Evolutionary conservation across 78 protist species (phyloP).

Genomic region (Dictyostelium firmibasis): DNA sequence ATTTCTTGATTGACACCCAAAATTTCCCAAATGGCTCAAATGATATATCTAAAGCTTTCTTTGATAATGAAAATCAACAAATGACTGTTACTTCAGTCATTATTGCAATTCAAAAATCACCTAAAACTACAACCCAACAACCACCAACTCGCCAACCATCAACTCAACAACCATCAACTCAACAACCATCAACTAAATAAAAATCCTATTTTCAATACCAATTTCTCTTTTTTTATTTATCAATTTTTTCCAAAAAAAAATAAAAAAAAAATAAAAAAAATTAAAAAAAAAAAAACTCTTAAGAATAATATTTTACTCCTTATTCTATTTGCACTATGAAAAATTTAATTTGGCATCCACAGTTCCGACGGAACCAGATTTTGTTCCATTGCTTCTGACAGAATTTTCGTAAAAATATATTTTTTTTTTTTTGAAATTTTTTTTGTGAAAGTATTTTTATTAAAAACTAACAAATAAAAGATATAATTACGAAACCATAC

Average conservation of each 20-base stretch:
- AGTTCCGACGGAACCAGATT: no score
- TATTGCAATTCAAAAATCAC: not conserved
- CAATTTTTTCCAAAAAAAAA: not conserved
- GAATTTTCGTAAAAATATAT: not conserved
- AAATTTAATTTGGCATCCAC: no score
- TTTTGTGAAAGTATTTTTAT: no score
- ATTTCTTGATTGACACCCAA: conserved; percentile 7
- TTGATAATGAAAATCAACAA: conserved; percentile 7
- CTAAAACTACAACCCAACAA: not conserved
- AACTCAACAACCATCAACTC: not conserved
- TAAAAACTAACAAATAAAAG: no score
- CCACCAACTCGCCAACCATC: no score
- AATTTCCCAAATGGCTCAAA: conserved; percentile 7
- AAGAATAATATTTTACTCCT: no score
- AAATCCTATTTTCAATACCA: not conserved
- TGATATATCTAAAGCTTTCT: not conserved
- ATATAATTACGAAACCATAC: no score
- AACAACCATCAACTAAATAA: not conserved
- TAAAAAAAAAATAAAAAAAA: not conserved
- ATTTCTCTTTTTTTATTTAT: not conserved
- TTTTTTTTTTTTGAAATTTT: not conserved
- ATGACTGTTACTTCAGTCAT: not conserved
- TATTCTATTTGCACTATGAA: no score
- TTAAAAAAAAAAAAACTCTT: no score
- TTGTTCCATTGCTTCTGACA: no score